Evolutionary conservation across 768 basidiomycete species (phyloP).

Genomic region (Boletus tomentosulus): DNA sequence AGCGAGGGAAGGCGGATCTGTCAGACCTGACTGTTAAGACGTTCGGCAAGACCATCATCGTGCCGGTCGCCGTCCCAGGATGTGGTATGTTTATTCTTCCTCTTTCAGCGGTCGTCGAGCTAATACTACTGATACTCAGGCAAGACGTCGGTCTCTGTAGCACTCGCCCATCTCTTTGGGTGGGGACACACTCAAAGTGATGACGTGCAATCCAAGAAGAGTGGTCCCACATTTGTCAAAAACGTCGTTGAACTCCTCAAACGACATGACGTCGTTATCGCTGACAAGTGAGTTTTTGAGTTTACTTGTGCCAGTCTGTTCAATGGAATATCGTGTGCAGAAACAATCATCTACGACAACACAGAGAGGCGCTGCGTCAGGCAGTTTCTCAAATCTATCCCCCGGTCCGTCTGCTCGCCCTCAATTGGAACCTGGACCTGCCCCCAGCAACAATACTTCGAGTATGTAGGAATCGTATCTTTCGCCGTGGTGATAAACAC

Average conservation of each 20-base stretch:
- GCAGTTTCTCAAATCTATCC: constrained; percentile 41
- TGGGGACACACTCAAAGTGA: constrained; percentile 95
- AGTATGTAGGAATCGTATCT: constrained; percentile 73
- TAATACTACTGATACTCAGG: constrained; percentile 41
- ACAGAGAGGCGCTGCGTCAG: constrained; percentile 67
- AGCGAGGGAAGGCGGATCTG: constrained; percentile 39
- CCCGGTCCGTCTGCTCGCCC: constrained; percentile 71
- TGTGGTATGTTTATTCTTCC: constrained; percentile 56
- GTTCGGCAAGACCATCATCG: constrained; percentile 74
- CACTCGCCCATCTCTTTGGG: constrained; percentile 71
- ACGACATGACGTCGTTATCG: constrained; percentile 75
- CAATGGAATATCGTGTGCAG: constrained; percentile 34
- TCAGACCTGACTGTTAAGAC: constrained; percentile 18
- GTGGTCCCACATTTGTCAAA: constrained; percentile 63
- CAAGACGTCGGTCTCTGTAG: constrained; percentile 83
- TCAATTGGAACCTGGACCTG: constrained; percentile 67
- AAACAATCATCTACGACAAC: constrained; percentile 85
- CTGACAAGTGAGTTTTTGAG: constrained; percentile 69
- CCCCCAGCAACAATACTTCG: constrained; percentile 63
- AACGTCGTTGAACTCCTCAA: constrained; percentile 64
- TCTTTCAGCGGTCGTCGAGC: background rate
- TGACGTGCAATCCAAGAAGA: constrained; percentile 74
- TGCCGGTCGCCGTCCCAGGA: constrained; percentile 89
- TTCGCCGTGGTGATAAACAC: constrained; percentile 77
- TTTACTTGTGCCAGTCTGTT: background rate